Evolutionary conservation across 2,329 filamentous ascomycete genomes (phyloP), one percentile per base, ranked within the genome.

Genomic region (Alternaria rosae): DNA sequence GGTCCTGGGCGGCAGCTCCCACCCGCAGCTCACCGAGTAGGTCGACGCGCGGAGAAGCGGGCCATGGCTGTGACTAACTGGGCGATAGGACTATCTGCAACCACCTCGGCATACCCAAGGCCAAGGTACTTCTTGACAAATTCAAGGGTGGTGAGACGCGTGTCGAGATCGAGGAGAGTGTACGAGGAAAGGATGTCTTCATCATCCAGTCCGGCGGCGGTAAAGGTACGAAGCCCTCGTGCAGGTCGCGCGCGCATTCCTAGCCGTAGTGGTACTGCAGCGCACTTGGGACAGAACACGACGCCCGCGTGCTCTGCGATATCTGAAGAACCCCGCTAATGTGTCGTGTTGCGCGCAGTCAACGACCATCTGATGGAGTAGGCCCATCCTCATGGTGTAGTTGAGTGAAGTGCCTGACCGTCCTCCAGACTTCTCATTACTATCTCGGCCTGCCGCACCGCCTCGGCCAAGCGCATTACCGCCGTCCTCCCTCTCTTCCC

Each of bases 361-460:
- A 99, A 99, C 79, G 95, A 99, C 82, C 90, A 97, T 82, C 88
- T 99, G 68, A 91, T 99, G 84, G 95, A 99, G 78, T 74, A 74
- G 63, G 74, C 70, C 68, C 62, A 66, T 72, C 65, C 65, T 67
- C 67, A 62, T 65, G 66, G 61, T 67, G 63, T 64, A 63, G 62
- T 65, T 69, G 59, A 69, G 62, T 65, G 62, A 58, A 67, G 56
- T 68, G 55, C 70, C 74, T 76, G 67, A 76, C 69, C 61, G 57
- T 67, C 61, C 57, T 58, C 61, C 57, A 76, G 74, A 69, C 89
- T 98, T 52, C 92, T 97, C 80, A 97, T 98, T 82, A 97, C 95
- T 83, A 94, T 98, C 73, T 97, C 93, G n/a, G 95, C 95, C 64
- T 98, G 95, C 88, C 97, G 97, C 82, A 91, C 92, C 12, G 93